A percentile compares a stretch with the other conserved stretches of the same genome.
Conservation (phyloP, 768 basidiomycete genomes). For the Suillus subalutaceus region DNA sequence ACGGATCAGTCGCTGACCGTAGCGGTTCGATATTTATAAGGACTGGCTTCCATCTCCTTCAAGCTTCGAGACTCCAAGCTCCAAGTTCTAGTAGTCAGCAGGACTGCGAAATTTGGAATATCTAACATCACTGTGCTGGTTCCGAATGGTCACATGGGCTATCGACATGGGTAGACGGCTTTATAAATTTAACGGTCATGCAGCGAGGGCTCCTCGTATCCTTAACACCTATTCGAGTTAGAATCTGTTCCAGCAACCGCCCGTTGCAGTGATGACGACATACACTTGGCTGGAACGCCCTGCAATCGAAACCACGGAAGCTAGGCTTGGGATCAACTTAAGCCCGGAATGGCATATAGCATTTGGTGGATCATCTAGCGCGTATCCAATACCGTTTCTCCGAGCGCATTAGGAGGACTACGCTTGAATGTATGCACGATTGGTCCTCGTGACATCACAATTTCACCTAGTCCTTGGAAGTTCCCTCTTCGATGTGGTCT, state of each 20-base stretch:
- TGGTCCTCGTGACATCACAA: constrained; percentile 29
- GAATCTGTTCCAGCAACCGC: background rate
- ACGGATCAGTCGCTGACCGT: background rate
- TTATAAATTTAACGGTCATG: background rate
- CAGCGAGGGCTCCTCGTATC: background rate
- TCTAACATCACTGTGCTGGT: background rate
- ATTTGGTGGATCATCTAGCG: background rate
- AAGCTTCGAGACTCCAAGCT: background rate
- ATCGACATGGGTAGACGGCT: background rate
- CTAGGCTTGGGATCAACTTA: background rate
- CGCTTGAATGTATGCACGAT: background rate
- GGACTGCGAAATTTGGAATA: background rate
- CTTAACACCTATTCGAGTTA: background rate
- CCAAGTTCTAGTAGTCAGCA: background rate
- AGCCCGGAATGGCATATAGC: background rate
- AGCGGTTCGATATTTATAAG: background rate
- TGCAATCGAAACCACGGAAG: background rate
- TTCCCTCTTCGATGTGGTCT: constrained; percentile 13
- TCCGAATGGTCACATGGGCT: background rate
- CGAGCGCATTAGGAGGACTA: background rate
- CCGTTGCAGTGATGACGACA: background rate
- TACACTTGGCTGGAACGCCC: background rate
- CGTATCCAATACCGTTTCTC: background rate
- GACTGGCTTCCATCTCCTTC: background rate
- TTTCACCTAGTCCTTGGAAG: constrained; percentile 12